phyloP scores from a whole-genome alignment of 2,329 filamentous ascomycete genomes.

The Ambrosiella cleistominuta region DNA sequence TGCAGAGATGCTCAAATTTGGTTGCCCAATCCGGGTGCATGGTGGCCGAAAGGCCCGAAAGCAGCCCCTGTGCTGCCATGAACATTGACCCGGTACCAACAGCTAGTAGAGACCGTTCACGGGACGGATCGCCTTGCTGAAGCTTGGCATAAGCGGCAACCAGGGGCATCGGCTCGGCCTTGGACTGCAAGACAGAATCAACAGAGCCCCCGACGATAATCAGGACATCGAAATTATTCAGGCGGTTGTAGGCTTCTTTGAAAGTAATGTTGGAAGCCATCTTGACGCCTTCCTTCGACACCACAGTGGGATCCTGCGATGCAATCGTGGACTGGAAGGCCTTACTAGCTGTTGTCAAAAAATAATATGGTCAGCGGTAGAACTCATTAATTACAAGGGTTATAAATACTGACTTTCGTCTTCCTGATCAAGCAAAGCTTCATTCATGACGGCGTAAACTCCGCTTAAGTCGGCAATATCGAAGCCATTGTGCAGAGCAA shows the following conservation, averaged over 20 bases:
- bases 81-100: constrained; percentile 66
- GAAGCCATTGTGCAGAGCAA: constrained; percentile 43
- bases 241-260: constrained; percentile 57
- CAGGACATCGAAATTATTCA: constrained; percentile 63
- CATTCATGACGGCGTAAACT: constrained; percentile 33
- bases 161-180: constrained; percentile 50
- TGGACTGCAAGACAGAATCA: constrained; percentile 46
- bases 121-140: constrained; percentile 59
- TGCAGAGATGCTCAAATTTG: constrained; percentile 65
- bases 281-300: constrained; percentile 46
- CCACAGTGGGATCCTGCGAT: constrained; percentile 33
- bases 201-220: constrained; percentile 57
- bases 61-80: constrained; percentile 58
- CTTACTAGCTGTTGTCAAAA: constrained; percentile 27
- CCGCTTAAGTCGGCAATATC: constrained; percentile 41
- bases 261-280: constrained; percentile 60
- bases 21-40: constrained; percentile 69
- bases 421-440: constrained; percentile 34
- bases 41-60: constrained; percentile 63
- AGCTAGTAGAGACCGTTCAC: constrained; percentile 66
- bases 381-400: neutral
- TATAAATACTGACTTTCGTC: constrained; percentile 27
- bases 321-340: constrained; percentile 43
- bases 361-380: neutral
- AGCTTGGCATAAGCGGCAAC: constrained; percentile 64